Base-by-base conservation (phyloP, 495 filamentous ascomycete genomes). In the Aspergillus biplanus region DNA sequence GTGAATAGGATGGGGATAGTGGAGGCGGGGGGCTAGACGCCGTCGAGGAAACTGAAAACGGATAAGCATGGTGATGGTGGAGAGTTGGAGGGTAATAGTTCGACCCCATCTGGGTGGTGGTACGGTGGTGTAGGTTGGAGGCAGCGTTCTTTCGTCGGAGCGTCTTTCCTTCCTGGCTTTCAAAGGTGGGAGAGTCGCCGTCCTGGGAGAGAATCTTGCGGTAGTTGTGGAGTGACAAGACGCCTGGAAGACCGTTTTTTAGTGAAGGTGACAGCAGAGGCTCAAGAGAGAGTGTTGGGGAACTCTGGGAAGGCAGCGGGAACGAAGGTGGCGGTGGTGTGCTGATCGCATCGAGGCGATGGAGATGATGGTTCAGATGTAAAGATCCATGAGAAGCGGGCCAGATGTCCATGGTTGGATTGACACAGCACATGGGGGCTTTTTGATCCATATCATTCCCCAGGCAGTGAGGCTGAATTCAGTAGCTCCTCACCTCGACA, bases 21-120 rank as follows among this genome's bases (percentile, higher is more conserved):
- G 79, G 76, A 52, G 79, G 79, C 50, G 79, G 77, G 15, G 78
- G 74, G 64, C 72, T 80, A 1, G 79, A 80, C 18, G 73, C 63
- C 35, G 58, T 56, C 7, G 78, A 79, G 1, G 74, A 75, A 13
- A 71, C 65, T 21, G 75, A 75, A 8, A 62, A 65, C 6, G 73
- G 71, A 64, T 64, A 70, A 9, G 69, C 33, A 15, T 67, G 66
- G 52, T 61, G 62, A 32, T 53, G 56, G 47, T 50, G 47, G 47
- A 16, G 16, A 31, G 16, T 21, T 11, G 16, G 47, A 27, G 11
- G 7, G 16, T 50, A 50, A 37, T 35, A 48, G 42, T n/a, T 13
- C 16, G 47, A 47, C 27, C 55, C 69, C 50, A 65, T 50, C 42
- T 66, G 58, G 27, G 61, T 53, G 13, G 66, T 60, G 32, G 66